These are phyloP conservation scores for Ulota crispa DNA, from an alignment of 225 moss, liverwort and hornwort genomes.

Conservation along the genomic window DNA sequence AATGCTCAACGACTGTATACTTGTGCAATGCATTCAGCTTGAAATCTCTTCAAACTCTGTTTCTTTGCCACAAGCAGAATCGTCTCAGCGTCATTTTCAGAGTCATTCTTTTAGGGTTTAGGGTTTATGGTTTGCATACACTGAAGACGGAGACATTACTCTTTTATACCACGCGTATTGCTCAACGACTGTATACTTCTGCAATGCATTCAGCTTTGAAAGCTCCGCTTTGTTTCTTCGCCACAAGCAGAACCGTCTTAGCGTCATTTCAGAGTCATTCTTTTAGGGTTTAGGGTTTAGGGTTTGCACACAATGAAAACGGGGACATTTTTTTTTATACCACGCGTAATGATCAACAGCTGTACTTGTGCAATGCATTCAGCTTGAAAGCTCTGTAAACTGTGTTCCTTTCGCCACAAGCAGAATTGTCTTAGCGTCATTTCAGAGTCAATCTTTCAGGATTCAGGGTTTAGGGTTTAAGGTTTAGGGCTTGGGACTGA, in stretches of 20 bases:
- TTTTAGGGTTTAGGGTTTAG: too few relatives aligned
- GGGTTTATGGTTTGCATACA: constrained; percentile 43
- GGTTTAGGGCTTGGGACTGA: constrained; percentile 10
- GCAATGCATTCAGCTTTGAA: neutral
- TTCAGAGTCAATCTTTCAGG: neutral
- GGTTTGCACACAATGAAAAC: constrained; percentile 73
- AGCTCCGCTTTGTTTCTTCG: neutral
- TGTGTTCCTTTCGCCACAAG: neutral
- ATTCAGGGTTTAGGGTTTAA: neutral
- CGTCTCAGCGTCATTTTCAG: neutral
- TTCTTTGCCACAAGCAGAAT: neutral
- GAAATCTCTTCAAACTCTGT: neutral
- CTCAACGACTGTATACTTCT: neutral
- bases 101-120: neutral
- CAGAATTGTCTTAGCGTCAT: neutral
- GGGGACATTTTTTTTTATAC: constrained; percentile 50
- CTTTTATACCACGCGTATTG: constrained; percentile 60
- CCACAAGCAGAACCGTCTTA: neutral
- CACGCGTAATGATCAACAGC: constrained; percentile 46
- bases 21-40: neutral
- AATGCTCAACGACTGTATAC: constrained; percentile 3
- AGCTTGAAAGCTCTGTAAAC: neutral
- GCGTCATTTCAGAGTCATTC: constrained; percentile 6
- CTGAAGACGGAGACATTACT: constrained; percentile 72
- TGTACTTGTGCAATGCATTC: neutral